Percentiles rank a stretch among this genome's conserved stretches.
Evolutionary conservation across 495 filamentous ascomycete species (phyloP).

Genomic region (Beverwykella pulmonaria): DNA sequence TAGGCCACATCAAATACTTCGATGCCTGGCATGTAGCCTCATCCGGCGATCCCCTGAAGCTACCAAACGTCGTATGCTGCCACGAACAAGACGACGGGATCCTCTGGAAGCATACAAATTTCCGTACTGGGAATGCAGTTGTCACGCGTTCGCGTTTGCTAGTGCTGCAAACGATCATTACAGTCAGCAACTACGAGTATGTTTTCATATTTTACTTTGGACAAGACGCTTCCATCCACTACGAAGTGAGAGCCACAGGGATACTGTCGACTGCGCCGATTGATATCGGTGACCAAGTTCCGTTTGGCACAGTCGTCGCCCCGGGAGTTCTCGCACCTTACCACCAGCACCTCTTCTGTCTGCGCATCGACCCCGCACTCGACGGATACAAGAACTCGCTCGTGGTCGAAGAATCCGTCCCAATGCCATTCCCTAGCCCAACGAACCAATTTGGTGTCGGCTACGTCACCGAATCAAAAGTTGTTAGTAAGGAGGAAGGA

Average conservation of each 20-base stretch:
- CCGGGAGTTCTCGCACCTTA: constrained; percentile 39
- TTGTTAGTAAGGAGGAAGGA: constrained; percentile 25
- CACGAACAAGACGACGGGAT: constrained; percentile 45
- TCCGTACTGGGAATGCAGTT: constrained; percentile 34
- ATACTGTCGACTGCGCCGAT: constrained; percentile 39
- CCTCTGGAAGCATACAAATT: constrained; percentile 45
- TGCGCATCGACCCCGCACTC: constrained; percentile 41
- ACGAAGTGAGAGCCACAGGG: constrained; percentile 41
- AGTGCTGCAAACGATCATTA: constrained; percentile 42
- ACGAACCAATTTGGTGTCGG: constrained; percentile 39
- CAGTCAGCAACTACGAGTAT: constrained; percentile 42
- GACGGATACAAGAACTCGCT: constrained; percentile 37
- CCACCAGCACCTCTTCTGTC: constrained; percentile 43
- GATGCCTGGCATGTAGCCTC: constrained; percentile 25
- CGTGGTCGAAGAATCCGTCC: constrained; percentile 35
- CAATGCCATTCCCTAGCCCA: constrained; percentile 23
- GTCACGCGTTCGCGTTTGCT: constrained; percentile 36
- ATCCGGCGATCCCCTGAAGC: constrained; percentile 28
- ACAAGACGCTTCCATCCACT: constrained; percentile 39
- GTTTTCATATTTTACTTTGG: constrained; percentile 39
- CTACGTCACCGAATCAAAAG: constrained; percentile 20
- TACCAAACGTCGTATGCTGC: constrained; percentile 42
- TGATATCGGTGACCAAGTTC: constrained; percentile 30
- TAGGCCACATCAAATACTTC: constrained; percentile 43
- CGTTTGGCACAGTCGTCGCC: constrained; percentile 37